Conservation (phyloP, 2,329 filamentous ascomycete genomes). For the Talaromyces rugulosus region DNA sequence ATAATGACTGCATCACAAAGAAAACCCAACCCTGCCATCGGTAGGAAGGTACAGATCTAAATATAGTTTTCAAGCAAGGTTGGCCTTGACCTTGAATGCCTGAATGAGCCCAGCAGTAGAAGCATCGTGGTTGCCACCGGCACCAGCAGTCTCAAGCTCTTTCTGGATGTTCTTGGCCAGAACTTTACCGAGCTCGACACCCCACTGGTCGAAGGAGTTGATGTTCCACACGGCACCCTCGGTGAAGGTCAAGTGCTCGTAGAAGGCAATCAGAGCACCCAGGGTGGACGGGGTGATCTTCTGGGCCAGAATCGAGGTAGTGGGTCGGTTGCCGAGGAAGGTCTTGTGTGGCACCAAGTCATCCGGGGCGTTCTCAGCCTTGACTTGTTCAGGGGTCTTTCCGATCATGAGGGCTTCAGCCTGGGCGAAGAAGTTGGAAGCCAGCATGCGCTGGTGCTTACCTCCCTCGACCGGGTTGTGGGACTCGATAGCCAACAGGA, state of each 20-base stretch:
- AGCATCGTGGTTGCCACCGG: conserved; percentile 70
- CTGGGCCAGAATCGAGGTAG: conserved; percentile 88
- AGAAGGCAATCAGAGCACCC: conserved; percentile 95
- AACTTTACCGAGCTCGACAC: conserved; percentile 95
- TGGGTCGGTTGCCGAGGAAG: conserved; percentile 95
- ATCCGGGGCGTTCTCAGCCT: conserved; percentile 45
- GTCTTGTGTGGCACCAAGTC: conserved; percentile 92
- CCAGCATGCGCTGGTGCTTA: conserved; percentile 74
- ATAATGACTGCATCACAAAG: background rate
- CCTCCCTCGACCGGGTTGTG: conserved; percentile 93
- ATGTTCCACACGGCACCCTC: conserved; percentile 99
- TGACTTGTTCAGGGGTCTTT: conserved; percentile 46
- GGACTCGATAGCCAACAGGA: conserved; percentile 91
- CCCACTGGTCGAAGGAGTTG: conserved; percentile 99
- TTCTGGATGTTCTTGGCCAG: conserved; percentile 85
- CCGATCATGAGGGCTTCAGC: conserved; percentile 53
- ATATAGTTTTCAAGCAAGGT: conserved; percentile 30
- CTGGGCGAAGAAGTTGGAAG: conserved; percentile 49
- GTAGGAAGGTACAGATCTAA: background rate
- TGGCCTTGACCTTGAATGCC: conserved; percentile 79
- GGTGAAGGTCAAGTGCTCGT: conserved; percentile 97
- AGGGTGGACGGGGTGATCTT: conserved; percentile 92
- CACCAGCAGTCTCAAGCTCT: conserved; percentile 75
- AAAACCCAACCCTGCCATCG: background rate
- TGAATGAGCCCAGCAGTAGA: conserved; percentile 87